These are phyloP conservation scores for Penicillium sp. DNA, from an alignment of 2,329 filamentous ascomycete genomes.

Conservation along the genomic window DNA sequence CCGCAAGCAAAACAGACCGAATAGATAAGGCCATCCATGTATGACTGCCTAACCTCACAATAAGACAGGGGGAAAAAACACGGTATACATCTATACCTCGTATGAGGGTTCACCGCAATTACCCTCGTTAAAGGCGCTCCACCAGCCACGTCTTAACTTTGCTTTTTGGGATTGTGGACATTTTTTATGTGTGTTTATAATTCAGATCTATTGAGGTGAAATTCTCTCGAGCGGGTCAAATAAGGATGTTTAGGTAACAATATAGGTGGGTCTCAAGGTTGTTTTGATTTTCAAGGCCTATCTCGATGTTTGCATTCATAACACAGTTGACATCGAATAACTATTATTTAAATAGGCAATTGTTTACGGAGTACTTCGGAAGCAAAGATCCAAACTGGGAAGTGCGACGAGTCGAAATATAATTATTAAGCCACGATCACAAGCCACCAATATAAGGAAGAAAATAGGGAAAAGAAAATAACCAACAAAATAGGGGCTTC, in stretches of 20 bases:
- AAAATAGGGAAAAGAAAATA: not conserved
- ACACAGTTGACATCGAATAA: not conserved
- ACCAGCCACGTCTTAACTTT: slow-evolving; percentile 1
- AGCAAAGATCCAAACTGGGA: not conserved
- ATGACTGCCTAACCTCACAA: slow-evolving; percentile 7
- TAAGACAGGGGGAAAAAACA: not conserved
- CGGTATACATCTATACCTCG: not conserved
- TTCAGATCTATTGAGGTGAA: not conserved
- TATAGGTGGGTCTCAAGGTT: not conserved
- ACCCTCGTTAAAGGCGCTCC: slow-evolving; percentile 3
- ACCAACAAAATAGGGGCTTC: slow-evolving; percentile 10
- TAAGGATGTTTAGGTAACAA: not conserved
- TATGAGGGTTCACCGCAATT: slow-evolving; percentile 7
- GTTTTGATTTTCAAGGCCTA: not conserved
- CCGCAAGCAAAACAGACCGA: not conserved
- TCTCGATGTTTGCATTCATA: not conserved
- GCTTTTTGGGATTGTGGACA: not conserved
- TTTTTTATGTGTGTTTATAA: not conserved
- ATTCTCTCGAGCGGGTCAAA: not conserved
- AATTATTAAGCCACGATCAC: not conserved
- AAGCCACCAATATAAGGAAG: not conserved
- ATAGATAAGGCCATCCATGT: not conserved
- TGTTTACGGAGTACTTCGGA: not conserved
- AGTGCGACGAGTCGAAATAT: not conserved
- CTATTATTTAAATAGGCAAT: not conserved